phyloP scores from a whole-genome alignment of 23 red algal genomes.

The Chondrus crispus region DNA sequence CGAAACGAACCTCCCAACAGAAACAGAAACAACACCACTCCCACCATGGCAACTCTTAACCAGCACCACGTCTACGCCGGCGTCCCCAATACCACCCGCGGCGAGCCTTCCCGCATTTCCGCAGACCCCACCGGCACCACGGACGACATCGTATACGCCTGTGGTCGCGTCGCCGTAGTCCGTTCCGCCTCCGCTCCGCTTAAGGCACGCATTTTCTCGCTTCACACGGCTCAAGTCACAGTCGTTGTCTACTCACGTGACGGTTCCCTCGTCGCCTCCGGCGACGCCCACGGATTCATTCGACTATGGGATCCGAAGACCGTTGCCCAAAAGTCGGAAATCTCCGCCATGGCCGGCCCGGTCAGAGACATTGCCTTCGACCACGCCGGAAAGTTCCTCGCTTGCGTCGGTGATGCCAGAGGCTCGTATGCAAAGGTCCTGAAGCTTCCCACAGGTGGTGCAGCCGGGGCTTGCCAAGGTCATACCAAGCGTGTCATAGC shows the following conservation, averaged over 20 bases:
- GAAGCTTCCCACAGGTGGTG: conserved; percentile 54
- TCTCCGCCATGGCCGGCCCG: conserved; percentile 28
- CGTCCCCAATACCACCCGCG: conserved; percentile 53
- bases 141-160: conserved; percentile 58
- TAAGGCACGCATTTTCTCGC: conserved; percentile 40
- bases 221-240: conserved; percentile 63
- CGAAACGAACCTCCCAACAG: not conserved
- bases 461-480: conserved; percentile 56
- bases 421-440: conserved; percentile 69
- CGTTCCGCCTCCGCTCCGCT: conserved; percentile 37
- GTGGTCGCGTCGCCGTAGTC: conserved; percentile 70
- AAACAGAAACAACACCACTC: not conserved
- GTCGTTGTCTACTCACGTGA: conserved; percentile 52
- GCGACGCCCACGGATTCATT: conserved; percentile 60
- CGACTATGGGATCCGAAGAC: conserved; percentile 65
- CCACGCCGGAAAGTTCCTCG: conserved; percentile 48
- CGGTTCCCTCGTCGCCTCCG: conserved; percentile 48
- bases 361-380: conserved; percentile 68
- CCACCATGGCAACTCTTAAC: conserved; percentile 13
- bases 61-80: conserved; percentile 58
- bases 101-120: conserved; percentile 62
- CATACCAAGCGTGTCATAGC: conserved; percentile 56
- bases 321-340: conserved; percentile 22
- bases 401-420: conserved; percentile 37
- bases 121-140: conserved; percentile 69